Conservation (phyloP, 805 yeast genomes). For the Candida suzukii region DNA sequence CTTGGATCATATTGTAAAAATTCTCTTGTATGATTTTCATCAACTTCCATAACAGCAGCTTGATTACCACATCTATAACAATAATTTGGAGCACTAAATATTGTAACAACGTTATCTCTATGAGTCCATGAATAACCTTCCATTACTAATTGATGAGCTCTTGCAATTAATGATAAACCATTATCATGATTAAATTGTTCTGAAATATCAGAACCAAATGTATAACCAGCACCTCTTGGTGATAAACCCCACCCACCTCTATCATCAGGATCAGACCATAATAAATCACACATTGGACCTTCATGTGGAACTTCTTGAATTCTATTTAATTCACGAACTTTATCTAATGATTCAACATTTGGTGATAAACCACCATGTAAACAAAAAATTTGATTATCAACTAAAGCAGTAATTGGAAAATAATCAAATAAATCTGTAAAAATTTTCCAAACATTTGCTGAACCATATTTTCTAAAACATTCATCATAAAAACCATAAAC, state of each 20-base stretch:
- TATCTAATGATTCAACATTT: slow-evolving; percentile 88
- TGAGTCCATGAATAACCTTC: slow-evolving; percentile 95
- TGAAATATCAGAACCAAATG: slow-evolving; percentile 92
- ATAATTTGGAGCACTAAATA: slow-evolving; percentile 92
- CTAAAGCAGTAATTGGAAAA: slow-evolving; percentile 89
- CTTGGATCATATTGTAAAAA: slow-evolving; percentile 95
- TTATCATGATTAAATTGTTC: slow-evolving; percentile 92
- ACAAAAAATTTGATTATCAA: slow-evolving; percentile 86
- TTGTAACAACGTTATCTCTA: slow-evolving; percentile 89
- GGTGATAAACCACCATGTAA: slow-evolving; percentile 94
- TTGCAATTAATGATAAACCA: slow-evolving; percentile 75
- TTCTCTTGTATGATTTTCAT: slow-evolving; percentile 85
- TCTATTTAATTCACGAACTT: slow-evolving; percentile 84
- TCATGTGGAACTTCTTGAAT: slow-evolving; percentile 96
- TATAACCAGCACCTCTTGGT: slow-evolving; percentile 98
- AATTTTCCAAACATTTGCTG: slow-evolving; percentile 88
- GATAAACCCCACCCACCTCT: slow-evolving; percentile 98
- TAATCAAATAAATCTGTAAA: slow-evolving; percentile 90
- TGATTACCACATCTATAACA: slow-evolving; percentile 98
- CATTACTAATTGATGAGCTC: slow-evolving; percentile 98
- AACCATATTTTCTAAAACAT: slow-evolving; percentile 87
- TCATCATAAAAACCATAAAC: slow-evolving; percentile 96
- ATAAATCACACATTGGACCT: slow-evolving; percentile 94
- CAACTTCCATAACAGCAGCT: slow-evolving; percentile 98
- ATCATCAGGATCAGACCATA: slow-evolving; percentile 98